Evolutionary conservation across 257 asterid species (phyloP), one percentile per base, ranked within the genome.

Genomic region (Cruciata laevipes): DNA sequence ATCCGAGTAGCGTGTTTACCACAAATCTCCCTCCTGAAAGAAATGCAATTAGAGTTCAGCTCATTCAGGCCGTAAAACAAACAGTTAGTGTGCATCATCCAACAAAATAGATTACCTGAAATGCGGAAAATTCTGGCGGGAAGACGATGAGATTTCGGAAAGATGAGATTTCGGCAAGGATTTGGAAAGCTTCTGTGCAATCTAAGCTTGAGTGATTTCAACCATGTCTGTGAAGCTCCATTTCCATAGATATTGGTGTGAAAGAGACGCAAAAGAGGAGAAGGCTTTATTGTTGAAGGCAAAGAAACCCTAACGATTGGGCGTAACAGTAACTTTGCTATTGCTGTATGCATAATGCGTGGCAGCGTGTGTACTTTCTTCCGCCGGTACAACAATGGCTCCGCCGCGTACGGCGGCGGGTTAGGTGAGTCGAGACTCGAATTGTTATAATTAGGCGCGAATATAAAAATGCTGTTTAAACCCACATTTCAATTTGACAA

Each of bases 281-380:
- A 40, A 65, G 70, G 55, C 13, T 68, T 62, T 25, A 47, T 47
- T 16, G 64, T 13, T 16, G 72, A 52, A 70, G 73, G 12, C 25
- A 66, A 3, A 35, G 73, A 66, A 57, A n/a, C 72, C 70, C 76
- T 64, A 27, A 63, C 30, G 40, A 77, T 21, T 32, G 73, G 77
- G 69, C 68, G 76, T 11, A 62, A 2, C 66, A 77, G 65, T 17
- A 74, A 37, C 75, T 72, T 70, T 31, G 69, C 65, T 77, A 74
- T 70, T 38, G 69, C 65, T 20, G 72, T 55, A 20, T 56, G 69
- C 85, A 80, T 77, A 21, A 47, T 47, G 55, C 55, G n/a, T n/a
- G n/a, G n/a, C n/a, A n/a, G n/a, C n/a, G 7, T 47, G 16, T n/a
- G 40, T 31, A 13, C 23, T 35, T 32, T 31, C 18, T 7, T 42